phyloP scores from a whole-genome alignment of 768 basidiomycete species.

The Hebeloma cylindrosporum region DNA sequence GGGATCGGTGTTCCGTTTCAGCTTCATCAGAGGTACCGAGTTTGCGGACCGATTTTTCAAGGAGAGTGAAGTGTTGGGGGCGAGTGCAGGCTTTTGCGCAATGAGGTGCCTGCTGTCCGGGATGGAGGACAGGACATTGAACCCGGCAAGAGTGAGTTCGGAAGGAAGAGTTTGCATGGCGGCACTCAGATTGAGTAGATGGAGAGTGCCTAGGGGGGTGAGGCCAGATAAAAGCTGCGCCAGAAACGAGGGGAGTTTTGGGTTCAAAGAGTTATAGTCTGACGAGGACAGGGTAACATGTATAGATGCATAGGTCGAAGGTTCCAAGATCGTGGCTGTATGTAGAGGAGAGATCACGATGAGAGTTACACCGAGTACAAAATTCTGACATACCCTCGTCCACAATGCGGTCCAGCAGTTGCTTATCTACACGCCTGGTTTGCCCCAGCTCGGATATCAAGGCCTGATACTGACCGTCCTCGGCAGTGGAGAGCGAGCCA shows the following conservation, averaged over 20 bases:
- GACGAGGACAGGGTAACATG: constrained; percentile 63
- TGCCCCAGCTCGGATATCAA: constrained; percentile 60
- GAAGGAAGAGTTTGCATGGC: constrained; percentile 47
- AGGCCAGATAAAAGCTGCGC: constrained; percentile 60
- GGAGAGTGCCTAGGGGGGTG: constrained; percentile 65
- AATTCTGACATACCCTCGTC: constrained; percentile 62
- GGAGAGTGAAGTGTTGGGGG: constrained; percentile 39
- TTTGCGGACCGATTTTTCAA: constrained; percentile 39
- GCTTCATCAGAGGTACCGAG: constrained; percentile 35
- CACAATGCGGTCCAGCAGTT: constrained; percentile 79
- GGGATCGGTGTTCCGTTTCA: constrained; percentile 54
- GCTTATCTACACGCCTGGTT: constrained; percentile 62
- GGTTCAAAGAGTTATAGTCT: constrained; percentile 60
- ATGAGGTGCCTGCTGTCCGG: constrained; percentile 46
- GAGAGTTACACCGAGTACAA: neutral
- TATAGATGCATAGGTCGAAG: constrained; percentile 60
- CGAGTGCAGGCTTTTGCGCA: constrained; percentile 68
- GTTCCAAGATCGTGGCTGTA: constrained; percentile 56
- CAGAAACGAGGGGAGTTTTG: constrained; percentile 56
- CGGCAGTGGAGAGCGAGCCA: constrained; percentile 75
- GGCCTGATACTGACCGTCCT: constrained; percentile 76
- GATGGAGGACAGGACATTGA: constrained; percentile 50
- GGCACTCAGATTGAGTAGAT: constrained; percentile 55
- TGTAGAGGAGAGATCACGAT: constrained; percentile 7
- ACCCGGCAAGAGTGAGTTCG: constrained; percentile 66